phyloP scores from a whole-genome alignment of 805 yeast species.

The Hanseniaspora clermontiae region DNA sequence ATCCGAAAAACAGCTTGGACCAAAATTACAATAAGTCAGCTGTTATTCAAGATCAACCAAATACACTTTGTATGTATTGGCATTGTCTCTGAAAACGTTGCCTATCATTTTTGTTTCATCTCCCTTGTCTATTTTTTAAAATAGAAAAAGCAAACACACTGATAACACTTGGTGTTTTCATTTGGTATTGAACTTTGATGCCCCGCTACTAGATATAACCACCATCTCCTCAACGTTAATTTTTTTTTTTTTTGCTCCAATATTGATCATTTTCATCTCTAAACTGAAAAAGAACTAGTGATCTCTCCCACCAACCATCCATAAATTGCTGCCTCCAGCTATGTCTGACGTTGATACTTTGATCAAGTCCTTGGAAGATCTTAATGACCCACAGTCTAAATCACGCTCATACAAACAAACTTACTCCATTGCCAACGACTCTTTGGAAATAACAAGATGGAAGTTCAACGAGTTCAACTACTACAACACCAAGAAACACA shows the following conservation, averaged over 20 bases:
- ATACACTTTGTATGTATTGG: no score
- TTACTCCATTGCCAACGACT: constrained; percentile 12
- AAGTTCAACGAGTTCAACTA: constrained; percentile 87
- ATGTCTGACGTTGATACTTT: constrained; percentile 8
- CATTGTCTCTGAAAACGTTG: no score
- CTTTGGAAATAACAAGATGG: constrained; percentile 40
- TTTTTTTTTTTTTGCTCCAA: neutral
- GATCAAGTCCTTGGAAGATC: neutral
- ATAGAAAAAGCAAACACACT: no score
- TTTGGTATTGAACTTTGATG: no score
- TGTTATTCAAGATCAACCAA: no score
- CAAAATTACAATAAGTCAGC: no score
- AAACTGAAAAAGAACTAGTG: neutral
- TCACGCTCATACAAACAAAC: constrained; percentile 20
- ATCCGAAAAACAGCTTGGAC: no score
- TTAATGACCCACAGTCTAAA: neutral
- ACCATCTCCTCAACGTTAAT: no score
- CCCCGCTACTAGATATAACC: neutral
- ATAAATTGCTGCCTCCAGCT: neutral
- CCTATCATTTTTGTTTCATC: no score
- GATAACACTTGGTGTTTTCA: no score
- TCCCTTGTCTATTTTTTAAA: no score
- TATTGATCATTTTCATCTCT: neutral
- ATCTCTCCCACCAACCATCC: neutral
- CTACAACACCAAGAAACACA: constrained; percentile 35